Percentiles rank a stretch among this genome's conserved stretches.
Evolutionary conservation across 2,329 filamentous ascomycete species (phyloP).

Genomic region (Parastagonospora nodorum): DNA sequence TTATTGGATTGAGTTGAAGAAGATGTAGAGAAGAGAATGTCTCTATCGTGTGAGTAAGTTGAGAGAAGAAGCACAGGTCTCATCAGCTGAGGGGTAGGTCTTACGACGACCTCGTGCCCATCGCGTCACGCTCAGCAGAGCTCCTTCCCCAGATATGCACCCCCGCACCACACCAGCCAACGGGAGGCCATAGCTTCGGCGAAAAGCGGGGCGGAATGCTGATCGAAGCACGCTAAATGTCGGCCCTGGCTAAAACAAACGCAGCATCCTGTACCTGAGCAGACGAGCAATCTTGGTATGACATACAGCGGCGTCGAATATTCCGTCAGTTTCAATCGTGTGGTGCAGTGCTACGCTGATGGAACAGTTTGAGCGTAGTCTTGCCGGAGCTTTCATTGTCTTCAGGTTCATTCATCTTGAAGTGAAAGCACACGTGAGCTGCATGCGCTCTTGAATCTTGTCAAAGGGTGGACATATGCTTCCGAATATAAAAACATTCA

Average conservation of each 20-base stretch:
- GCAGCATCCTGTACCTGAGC: constrained; percentile 17
- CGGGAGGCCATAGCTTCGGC: constrained; percentile 13
- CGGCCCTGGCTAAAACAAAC: constrained; percentile 14
- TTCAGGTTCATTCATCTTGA: no score
- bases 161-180: constrained; percentile 28
- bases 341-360: no score
- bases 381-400: not conserved
- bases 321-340: no score
- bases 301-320: not conserved
- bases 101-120: constrained; percentile 26
- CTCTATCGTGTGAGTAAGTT: constrained; percentile 23
- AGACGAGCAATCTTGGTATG: not conserved
- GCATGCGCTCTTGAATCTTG: no score
- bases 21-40: constrained; percentile 18
- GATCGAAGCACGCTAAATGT: constrained; percentile 13
- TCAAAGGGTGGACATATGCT: no score
- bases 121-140: constrained; percentile 24
- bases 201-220: constrained; percentile 24
- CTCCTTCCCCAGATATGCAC: constrained; percentile 29
- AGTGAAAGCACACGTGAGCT: no score
- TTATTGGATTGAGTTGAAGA: constrained; percentile 20
- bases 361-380: no score
- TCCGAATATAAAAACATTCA: no score
- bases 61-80: constrained; percentile 6
- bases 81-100: constrained; percentile 23